Percentiles rank a stretch among this genome's conserved stretches.
Conservation (phyloP, 305 asterid species). For the Fraxinus baroniana region DNA sequence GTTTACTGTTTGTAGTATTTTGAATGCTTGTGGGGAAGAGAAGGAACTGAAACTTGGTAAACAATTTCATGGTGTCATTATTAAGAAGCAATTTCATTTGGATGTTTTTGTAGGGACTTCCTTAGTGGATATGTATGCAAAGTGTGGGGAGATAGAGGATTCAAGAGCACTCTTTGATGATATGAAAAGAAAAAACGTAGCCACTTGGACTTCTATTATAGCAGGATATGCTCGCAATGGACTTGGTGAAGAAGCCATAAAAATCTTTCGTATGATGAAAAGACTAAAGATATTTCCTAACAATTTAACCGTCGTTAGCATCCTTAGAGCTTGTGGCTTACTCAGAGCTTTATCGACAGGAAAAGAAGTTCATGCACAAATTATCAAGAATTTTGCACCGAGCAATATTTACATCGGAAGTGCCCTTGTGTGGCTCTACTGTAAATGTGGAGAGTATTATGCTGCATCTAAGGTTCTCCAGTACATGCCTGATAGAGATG, state of each 20-base stretch:
- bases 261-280: slow-evolving; percentile 58
- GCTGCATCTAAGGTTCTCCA: slow-evolving; percentile 70
- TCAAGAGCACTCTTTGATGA: slow-evolving; percentile 59
- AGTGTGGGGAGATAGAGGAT: slow-evolving; percentile 62
- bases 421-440: slow-evolving; percentile 80
- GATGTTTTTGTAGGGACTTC: slow-evolving; percentile 71
- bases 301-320: slow-evolving; percentile 71
- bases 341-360: slow-evolving; percentile 51
- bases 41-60: slow-evolving; percentile 58
- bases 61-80: slow-evolving; percentile 59
- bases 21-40: slow-evolving; percentile 80
- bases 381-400: slow-evolving; percentile 45
- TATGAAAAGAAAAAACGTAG: slow-evolving; percentile 58
- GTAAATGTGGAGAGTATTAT: slow-evolving; percentile 63
- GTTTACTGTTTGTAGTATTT: slow-evolving; percentile 63
- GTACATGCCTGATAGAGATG: slow-evolving; percentile 64
- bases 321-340: slow-evolving; percentile 73
- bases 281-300: slow-evolving; percentile 49
- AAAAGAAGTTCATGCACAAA: slow-evolving; percentile 73
- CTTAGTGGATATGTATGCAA: slow-evolving; percentile 77
- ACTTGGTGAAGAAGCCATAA: slow-evolving; percentile 60
- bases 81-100: slow-evolving; percentile 53
- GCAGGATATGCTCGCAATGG: slow-evolving; percentile 87
- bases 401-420: slow-evolving; percentile 61
- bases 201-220: slow-evolving; percentile 77